phyloP scores from a whole-genome alignment of 2,329 filamentous ascomycete species.

The Cladosporium sphaerospermum region DNA sequence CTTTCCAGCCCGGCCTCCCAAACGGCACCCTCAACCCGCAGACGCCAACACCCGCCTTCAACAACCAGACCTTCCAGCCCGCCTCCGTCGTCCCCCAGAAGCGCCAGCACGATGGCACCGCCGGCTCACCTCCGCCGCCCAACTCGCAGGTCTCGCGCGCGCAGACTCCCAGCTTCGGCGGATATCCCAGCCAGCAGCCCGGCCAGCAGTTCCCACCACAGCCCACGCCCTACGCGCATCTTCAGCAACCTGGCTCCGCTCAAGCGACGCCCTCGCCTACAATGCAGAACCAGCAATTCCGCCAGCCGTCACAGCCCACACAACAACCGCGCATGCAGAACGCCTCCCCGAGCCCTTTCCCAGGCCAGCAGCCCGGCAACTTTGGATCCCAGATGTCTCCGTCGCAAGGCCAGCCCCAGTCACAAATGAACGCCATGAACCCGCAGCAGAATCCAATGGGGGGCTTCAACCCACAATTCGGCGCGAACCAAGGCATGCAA shows the following conservation, averaged over 20 bases:
- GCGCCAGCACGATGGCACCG: constrained; percentile 78
- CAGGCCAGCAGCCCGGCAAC: constrained; percentile 35
- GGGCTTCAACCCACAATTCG: constrained; percentile 35
- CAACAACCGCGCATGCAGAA: constrained; percentile 63
- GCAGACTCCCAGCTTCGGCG: constrained; percentile 67
- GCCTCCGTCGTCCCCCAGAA: constrained; percentile 87
- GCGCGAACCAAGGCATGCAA: constrained; percentile 27
- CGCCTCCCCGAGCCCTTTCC: constrained; percentile 82
- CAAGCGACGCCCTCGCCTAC: constrained; percentile 91
- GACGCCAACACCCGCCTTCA: constrained; percentile 64
- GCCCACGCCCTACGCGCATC: constrained; percentile 71
- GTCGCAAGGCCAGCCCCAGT: constrained; percentile 15
- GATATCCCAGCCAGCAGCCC: constrained; percentile 56
- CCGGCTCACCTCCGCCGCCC: constrained; percentile 71
- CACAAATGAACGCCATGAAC: constrained; percentile 9
- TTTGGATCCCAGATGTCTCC: constrained; percentile 40
- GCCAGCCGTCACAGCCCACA: constrained; percentile 53
- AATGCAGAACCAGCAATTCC: constrained; percentile 72
- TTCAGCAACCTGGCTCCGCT: constrained; percentile 70
- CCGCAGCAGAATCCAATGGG: constrained; percentile 25
- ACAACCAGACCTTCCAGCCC: constrained; percentile 70
- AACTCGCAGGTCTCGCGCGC: constrained; percentile 79
- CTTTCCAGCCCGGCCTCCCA: constrained; percentile 59
- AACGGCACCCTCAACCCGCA: constrained; percentile 67
- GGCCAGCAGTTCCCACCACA: constrained; percentile 55